Conservation (phyloP, 768 basidiomycete species). For the Trametes cubensis region DNA sequence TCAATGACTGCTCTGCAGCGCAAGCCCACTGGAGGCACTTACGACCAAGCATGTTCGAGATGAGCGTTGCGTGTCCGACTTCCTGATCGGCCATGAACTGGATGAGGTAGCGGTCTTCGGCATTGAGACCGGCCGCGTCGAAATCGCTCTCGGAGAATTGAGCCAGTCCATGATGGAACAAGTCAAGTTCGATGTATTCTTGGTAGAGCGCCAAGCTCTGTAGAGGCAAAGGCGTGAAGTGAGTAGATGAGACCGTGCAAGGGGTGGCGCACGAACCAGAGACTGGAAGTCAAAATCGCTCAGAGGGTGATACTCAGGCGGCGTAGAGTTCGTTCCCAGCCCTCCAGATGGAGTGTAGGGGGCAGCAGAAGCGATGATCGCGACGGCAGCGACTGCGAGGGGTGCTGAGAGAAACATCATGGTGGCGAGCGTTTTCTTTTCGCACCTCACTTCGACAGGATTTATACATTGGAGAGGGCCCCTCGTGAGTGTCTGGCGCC, state of each 20-base stretch:
- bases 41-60: slow-evolving; percentile 55
- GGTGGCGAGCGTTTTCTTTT: neutral
- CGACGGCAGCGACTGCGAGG: slow-evolving; percentile 3
- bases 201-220: slow-evolving; percentile 62
- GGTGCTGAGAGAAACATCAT: slow-evolving; percentile 1
- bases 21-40: slow-evolving; percentile 20
- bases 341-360: slow-evolving; percentile 31
- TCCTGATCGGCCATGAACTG: slow-evolving; percentile 68
- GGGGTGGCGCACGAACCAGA: slow-evolving; percentile 34
- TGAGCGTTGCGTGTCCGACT: slow-evolving; percentile 58
- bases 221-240: neutral
- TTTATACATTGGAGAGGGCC: neutral
- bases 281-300: slow-evolving; percentile 56
- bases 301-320: slow-evolving; percentile 39
- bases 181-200: slow-evolving; percentile 63
- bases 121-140: slow-evolving; percentile 52
- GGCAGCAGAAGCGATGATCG: slow-evolving; percentile 8
- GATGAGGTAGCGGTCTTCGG: slow-evolving; percentile 57
- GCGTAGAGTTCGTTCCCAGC: slow-evolving; percentile 30
- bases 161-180: slow-evolving; percentile 59
- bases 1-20: neutral
- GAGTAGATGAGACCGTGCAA: neutral
- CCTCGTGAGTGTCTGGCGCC: neutral
- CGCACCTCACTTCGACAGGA: neutral
- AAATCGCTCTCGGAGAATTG: slow-evolving; percentile 59